These are phyloP conservation scores for Cutaneotrichosporon spelunceum DNA, from an alignment of 1,284 basidiomycete genomes.

Conservation along the genomic window DNA sequence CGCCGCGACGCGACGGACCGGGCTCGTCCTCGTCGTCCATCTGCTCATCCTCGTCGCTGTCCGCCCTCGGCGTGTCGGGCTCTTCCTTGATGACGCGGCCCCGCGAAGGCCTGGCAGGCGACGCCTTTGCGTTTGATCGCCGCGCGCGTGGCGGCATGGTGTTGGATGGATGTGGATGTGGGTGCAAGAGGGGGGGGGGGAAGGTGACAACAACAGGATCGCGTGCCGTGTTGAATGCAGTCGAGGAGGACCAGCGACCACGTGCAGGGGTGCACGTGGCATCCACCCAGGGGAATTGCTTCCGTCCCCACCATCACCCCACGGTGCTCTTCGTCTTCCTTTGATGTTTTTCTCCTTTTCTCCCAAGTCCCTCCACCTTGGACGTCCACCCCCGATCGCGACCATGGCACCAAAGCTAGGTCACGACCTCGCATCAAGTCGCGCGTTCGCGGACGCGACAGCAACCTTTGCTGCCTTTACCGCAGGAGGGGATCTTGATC, in stretches of 20 bases:
- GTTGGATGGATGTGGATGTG: conserved; percentile 1
- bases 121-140: conserved; percentile 12
- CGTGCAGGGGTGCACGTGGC: too few species aligned
- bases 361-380: conserved; percentile 17
- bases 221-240: neutral
- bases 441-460: neutral
- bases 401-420: conserved; percentile 6
- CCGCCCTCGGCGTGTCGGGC: conserved; percentile 5
- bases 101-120: conserved; percentile 12
- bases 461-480: neutral
- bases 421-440: conserved; percentile 2
- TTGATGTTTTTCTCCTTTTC: conserved; percentile 21
- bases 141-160: conserved; percentile 21
- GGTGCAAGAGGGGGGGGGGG: neutral
- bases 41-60: conserved; percentile 19
- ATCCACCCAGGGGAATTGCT: neutral
- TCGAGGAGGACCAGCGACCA: too few species aligned
- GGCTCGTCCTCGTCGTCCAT: conserved; percentile 21
- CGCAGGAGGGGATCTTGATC: conserved; percentile 14
- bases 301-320: conserved; percentile 34
- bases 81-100: conserved; percentile 21
- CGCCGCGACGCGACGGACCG: neutral
- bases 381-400: neutral
- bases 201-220: neutral
- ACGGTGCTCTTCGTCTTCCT: neutral